Conservation (phyloP, 2,329 filamentous ascomycete genomes). For the Paraconiothyrium sp. region DNA sequence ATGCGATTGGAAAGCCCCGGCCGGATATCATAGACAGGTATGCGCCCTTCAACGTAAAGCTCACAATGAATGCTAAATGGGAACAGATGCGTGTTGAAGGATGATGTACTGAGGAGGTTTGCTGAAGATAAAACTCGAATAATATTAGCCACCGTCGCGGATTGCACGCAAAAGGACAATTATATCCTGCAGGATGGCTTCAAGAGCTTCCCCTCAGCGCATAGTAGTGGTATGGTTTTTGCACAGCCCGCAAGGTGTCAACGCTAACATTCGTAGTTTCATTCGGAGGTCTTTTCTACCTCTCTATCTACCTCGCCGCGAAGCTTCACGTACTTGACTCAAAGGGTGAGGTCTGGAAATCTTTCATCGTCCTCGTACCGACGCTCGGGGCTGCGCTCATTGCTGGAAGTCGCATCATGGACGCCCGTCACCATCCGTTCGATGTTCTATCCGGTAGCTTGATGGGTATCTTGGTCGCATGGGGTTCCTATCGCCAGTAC, state of each 20-base stretch:
- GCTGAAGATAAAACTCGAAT: conserved; percentile 1
- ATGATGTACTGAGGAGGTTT: conserved; percentile 16
- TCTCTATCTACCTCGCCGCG: conserved; percentile 67
- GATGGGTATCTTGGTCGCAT: conserved; percentile 63
- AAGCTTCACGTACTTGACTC: conserved; percentile 69
- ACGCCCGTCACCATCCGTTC: conserved; percentile 69
- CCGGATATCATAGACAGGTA: conserved; percentile 68
- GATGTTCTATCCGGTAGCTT: conserved; percentile 66
- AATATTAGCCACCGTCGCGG: conserved; percentile 41
- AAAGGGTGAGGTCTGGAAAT: conserved; percentile 68
- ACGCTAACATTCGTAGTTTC: conserved; percentile 54
- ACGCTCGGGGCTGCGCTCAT: conserved; percentile 64
- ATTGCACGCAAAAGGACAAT: conserved; percentile 62
- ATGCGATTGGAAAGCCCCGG: conserved; percentile 67
- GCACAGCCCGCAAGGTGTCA: conserved; percentile 2
- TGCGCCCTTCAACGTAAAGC: conserved; percentile 19
- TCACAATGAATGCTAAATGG: conserved; percentile 16
- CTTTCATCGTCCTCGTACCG: conserved; percentile 63
- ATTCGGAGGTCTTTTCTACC: conserved; percentile 67
- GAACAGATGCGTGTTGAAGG: conserved; percentile 32
- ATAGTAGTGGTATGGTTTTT: conserved; percentile 59
- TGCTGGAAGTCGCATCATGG: conserved; percentile 68
- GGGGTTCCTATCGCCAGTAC: conserved; percentile 66
- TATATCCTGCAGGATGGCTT: conserved; percentile 67
- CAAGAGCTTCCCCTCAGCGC: conserved; percentile 67